Percentiles rank a stretch among this genome's conserved stretches.
phyloP scores from a whole-genome alignment of 2,329 filamentous ascomycete species.

The Epichloe coenophiala region DNA sequence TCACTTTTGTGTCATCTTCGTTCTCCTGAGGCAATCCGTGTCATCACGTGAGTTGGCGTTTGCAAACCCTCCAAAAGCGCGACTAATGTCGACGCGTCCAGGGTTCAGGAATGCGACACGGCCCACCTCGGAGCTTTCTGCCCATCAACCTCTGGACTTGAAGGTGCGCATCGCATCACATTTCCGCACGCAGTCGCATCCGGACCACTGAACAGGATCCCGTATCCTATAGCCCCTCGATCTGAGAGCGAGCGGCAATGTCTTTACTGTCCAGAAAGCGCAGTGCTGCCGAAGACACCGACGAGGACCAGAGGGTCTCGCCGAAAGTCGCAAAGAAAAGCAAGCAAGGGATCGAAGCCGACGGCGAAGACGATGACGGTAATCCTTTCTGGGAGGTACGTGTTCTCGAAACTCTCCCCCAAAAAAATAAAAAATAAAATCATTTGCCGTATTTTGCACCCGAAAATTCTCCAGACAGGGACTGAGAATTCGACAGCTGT shows the following conservation, averaged over 20 bases:
- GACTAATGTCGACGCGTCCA: neutral
- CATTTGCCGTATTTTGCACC: neutral
- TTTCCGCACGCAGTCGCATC: neutral
- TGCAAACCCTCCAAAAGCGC: neutral
- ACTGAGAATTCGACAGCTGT: slow-evolving; percentile 38
- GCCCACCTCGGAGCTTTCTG: neutral
- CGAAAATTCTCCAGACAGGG: neutral
- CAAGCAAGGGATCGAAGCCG: slow-evolving; percentile 18
- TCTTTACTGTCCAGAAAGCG: slow-evolving; percentile 22
- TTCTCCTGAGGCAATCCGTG: too few relatives aligned
- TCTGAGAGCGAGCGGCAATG: slow-evolving; percentile 10
- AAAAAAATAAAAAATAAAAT: too few relatives aligned
- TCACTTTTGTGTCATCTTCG: too few relatives aligned
- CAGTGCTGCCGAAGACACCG: slow-evolving; percentile 19
- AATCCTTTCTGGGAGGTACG: slow-evolving; percentile 44
- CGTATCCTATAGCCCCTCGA: neutral
- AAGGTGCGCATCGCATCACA: neutral
- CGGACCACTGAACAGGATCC: neutral
- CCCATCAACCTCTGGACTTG: neutral
- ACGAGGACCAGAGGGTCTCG: slow-evolving; percentile 17
- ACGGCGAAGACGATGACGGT: slow-evolving; percentile 29
- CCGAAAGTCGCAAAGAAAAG: slow-evolving; percentile 34
- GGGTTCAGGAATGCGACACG: neutral
- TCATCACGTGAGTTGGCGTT: slow-evolving; percentile 4
- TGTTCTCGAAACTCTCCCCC: neutral